A percentile compares a stretch with the other conserved stretches of the same genome.
Conservation (phyloP, 2,329 filamentous ascomycete genomes). For the Xylariaceae sp. region DNA sequence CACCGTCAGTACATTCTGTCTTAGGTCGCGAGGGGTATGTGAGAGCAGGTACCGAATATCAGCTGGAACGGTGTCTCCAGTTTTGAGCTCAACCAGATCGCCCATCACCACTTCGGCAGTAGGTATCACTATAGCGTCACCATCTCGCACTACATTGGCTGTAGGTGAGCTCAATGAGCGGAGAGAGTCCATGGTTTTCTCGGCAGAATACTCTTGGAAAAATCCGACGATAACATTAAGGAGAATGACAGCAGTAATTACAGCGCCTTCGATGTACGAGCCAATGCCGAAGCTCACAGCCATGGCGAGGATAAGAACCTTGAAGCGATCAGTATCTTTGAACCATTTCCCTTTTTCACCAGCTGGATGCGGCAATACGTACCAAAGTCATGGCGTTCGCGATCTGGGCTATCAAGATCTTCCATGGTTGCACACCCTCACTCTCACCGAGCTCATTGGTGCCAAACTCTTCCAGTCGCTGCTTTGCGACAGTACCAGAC, state of each 20-base stretch:
- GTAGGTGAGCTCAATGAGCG: constrained; percentile 46
- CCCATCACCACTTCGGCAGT: constrained; percentile 52
- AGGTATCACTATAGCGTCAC: constrained; percentile 45
- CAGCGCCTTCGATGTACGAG: constrained; percentile 52
- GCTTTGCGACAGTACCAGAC: constrained; percentile 42
- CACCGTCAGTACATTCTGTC: constrained; percentile 1
- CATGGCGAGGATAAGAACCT: constrained; percentile 49
- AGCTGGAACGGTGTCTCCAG: constrained; percentile 39
- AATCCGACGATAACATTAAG: constrained; percentile 52
- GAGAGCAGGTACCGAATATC: constrained; percentile 29
- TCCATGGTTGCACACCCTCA: constrained; percentile 49
- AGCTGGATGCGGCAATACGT: too few relatives aligned
- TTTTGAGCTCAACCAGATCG: constrained; percentile 54
- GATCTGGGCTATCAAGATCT: constrained; percentile 58
- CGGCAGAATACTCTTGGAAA: constrained; percentile 51
- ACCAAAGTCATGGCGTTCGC: constrained; percentile 65
- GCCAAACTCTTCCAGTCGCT: constrained; percentile 52
- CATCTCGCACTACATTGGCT: constrained; percentile 45
- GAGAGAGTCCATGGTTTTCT: constrained; percentile 51
- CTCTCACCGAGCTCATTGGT: constrained; percentile 55
- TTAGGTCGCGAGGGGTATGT: not conserved
- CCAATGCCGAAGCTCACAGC: constrained; percentile 46
- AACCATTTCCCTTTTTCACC: too few relatives aligned
- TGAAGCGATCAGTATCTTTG: too few relatives aligned
- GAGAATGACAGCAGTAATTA: constrained; percentile 47